Conservation (phyloP, 495 filamentous ascomycete species). For the Daldinia vernicosa region DNA sequence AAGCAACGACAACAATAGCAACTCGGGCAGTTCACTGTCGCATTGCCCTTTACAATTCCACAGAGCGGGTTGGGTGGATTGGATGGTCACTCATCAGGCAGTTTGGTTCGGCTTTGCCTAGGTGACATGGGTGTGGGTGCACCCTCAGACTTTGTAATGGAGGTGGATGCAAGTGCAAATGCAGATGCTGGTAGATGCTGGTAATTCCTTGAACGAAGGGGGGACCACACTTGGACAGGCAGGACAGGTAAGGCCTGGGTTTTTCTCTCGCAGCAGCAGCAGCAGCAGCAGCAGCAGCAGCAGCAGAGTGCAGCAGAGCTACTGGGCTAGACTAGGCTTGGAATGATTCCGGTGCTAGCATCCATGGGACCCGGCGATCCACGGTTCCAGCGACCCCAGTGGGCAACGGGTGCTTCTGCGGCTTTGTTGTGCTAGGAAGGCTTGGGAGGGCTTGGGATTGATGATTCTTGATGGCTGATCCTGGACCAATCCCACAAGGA, state of each 20-base stretch:
- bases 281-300: not conserved
- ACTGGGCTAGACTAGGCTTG: slow-evolving; percentile 34
- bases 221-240: slow-evolving; percentile 13
- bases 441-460: slow-evolving; percentile 32
- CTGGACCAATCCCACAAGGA: slow-evolving; percentile 37
- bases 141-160: slow-evolving; percentile 40
- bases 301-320: slow-evolving; percentile 1
- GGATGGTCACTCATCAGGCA: slow-evolving; percentile 42
- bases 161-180: slow-evolving; percentile 16
- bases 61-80: slow-evolving; percentile 36
- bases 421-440: slow-evolving; percentile 24
- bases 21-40: slow-evolving; percentile 43
- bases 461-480: slow-evolving; percentile 34
- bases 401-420: slow-evolving; percentile 24
- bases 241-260: slow-evolving; percentile 8
- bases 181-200: slow-evolving; percentile 39
- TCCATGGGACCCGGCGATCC: slow-evolving; percentile 41
- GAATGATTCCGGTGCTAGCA: slow-evolving; percentile 42
- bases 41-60: slow-evolving; percentile 37
- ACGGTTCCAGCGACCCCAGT: slow-evolving; percentile 34
- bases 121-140: slow-evolving; percentile 42
- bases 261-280: not conserved
- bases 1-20: slow-evolving; percentile 35
- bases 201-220: slow-evolving; percentile 39
- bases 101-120: slow-evolving; percentile 43